These are phyloP conservation scores for Talaromyces sp. DNA, from an alignment of 2,329 filamentous ascomycete genomes.

Conservation along the genomic window DNA sequence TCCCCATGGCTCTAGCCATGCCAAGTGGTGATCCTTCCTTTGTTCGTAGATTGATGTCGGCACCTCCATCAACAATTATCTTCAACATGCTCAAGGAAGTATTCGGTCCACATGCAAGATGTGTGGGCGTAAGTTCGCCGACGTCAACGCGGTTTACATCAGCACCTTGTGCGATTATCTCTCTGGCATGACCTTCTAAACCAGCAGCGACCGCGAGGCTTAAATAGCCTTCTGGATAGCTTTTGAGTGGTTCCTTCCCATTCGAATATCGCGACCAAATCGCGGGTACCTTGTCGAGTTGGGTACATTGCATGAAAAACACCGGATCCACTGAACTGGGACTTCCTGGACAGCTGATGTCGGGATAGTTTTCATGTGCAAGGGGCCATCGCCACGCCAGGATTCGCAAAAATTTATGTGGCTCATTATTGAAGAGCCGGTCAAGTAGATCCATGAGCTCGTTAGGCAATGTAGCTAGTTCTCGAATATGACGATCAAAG, in stretches of 20 bases:
- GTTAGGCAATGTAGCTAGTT: neutral
- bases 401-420: neutral
- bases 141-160: slow-evolving; percentile 1
- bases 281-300: slow-evolving; percentile 3
- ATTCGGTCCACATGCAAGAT: neutral
- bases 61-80: neutral
- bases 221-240: slow-evolving; percentile 7
- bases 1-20: slow-evolving; percentile 4
- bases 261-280: slow-evolving; percentile 6
- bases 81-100: neutral
- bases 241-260: neutral
- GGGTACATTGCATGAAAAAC: slow-evolving; percentile 10
- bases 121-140: neutral
- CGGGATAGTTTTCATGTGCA: neutral
- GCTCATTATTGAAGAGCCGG: neutral
- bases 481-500: slow-evolving; percentile 11
- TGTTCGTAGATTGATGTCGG: neutral
- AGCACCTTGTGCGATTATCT: slow-evolving; percentile 7
- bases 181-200: neutral
- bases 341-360: slow-evolving; percentile 3
- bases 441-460: slow-evolving; percentile 9
- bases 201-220: neutral
- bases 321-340: slow-evolving; percentile 4
- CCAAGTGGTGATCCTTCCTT: slow-evolving; percentile 3
- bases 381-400: slow-evolving; percentile 6